A percentile compares a stretch with the other conserved stretches of the same genome.
phyloP scores from a whole-genome alignment of 495 filamentous ascomycete genomes.

The Podospora tetraspora region DNA sequence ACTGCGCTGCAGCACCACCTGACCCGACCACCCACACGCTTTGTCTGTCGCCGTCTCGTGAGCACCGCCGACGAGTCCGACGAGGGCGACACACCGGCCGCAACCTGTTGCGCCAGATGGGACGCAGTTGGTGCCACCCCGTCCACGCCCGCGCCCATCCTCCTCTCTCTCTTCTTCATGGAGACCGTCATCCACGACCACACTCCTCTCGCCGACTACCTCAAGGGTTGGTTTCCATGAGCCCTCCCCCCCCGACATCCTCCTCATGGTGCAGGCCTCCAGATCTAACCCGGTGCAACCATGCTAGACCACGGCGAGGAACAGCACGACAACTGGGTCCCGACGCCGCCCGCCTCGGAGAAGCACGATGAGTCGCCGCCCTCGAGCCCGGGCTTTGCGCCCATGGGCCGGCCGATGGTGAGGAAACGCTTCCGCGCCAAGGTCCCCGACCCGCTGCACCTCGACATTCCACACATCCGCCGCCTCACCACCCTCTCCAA shows the following conservation, averaged over 20 bases:
- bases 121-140: slow-evolving; percentile 21
- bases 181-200: slow-evolving; percentile 87
- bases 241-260: background rate
- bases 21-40: slow-evolving; percentile 2
- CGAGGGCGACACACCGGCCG: slow-evolving; percentile 1
- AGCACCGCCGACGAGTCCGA: background rate
- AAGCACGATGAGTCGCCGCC: slow-evolving; percentile 45
- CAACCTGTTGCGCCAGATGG: slow-evolving; percentile 25
- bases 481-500: slow-evolving; percentile 32
- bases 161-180: slow-evolving; percentile 53
- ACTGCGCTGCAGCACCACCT: slow-evolving; percentile 2
- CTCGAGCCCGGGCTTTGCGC: slow-evolving; percentile 62
- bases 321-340: slow-evolving; percentile 34
- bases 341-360: slow-evolving; percentile 31
- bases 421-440: slow-evolving; percentile 61
- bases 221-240: slow-evolving; percentile 63
- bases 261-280: background rate
- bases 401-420: slow-evolving; percentile 63
- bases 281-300: slow-evolving; percentile 8
- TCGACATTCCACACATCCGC: slow-evolving; percentile 44
- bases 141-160: slow-evolving; percentile 18
- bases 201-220: slow-evolving; percentile 86
- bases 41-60: slow-evolving; percentile 8
- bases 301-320: slow-evolving; percentile 39
- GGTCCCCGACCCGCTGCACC: slow-evolving; percentile 55